Base-by-base conservation (phyloP, 1,139 yeast species). In the Candida freyschussii region DNA sequence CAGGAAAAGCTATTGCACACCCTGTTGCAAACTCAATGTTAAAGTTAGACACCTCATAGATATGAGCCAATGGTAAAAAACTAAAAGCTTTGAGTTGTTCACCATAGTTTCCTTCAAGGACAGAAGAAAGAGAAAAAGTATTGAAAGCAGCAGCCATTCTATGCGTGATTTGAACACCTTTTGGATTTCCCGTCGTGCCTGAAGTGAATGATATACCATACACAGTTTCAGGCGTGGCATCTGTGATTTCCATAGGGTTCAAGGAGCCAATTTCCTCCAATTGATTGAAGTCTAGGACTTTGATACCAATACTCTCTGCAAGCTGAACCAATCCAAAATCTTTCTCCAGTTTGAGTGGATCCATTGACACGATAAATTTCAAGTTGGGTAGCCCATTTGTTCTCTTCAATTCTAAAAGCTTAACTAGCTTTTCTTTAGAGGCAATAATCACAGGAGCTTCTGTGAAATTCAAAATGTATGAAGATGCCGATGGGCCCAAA, bases 151-250 rank as follows among this genome's bases (percentile, higher is more conserved):
- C 53, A 7, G 61, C 61, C 40, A 53, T 60, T 13, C 37, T 34
- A 35, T 64, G 64, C 3, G 59, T 53, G 39, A 62, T 51, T 2
- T 59, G 56, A 11, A 64, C 69, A 26, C 67, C 67, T 47, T 62
- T 62, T 21, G 68, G 68, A 39, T 55, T 50, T 8, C 65, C 66
- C 7, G 67, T 63, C 11, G 69, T 62, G 15, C 68, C 68, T 2
- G 66, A 58, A 2, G 94, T 83, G 57, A 81, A 83, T 26, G 82
- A 76, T 41, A 83, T 75, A 30, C 89, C 78, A 45, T 75, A 73
- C 13, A 68, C 42, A 22, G 78, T 68, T 6, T 74, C 69, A 1
- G 78, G 70, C 0, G 50, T 55, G 12, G 87, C 83, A 9, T 19
- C 24, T 11, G 17, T 17, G 4, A 19, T 16, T 5, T 21, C 24